Evolutionary conservation across 225 moss, liverwort and hornwort species (phyloP), one percentile per base, ranked within the genome.

Genomic region (Bryum argenteum): DNA sequence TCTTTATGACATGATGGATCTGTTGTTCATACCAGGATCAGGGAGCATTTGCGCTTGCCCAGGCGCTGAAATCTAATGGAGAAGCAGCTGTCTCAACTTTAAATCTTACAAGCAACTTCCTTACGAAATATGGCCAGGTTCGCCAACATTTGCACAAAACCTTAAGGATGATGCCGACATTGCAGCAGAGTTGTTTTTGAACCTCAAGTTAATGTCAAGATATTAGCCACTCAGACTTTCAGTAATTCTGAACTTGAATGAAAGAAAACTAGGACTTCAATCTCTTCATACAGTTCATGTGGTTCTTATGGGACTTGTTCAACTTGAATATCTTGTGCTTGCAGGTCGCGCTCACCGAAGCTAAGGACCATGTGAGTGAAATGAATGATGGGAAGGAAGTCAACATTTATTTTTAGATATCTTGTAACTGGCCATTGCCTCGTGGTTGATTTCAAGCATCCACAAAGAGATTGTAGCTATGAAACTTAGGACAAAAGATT

Each of bases 381-480:
- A 97, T 97, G 97, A 97, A 97, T 68, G 92, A 93, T 42, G 97
- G 94, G 52, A 97, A 91, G 78, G 92, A 92, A 88, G 94, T 94
- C 13, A 97, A 92, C 47, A 97, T 97, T 48, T 97, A 94, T 61
- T 97, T 94, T 69, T 97, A 87, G 75, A 52, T 37, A 44, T 15
- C 10, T 20, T 54, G 47, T 59, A 54, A 69, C 11, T 67, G 41
- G 24, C 50, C 42, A 63, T 67, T 58, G 22, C 58, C 58, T 58
- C 18, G 57, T 67, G 76, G 62, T 68, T 76, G 67, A 67, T 80
- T 76, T n/a, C 33, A 63, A 51, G 62, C 57, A 75, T 56, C 67
- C 68, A 72, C 76, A 75, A 57, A 51, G 63, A 69, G 69, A 53
- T 73, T 59, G 81, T 73, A 81, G 69, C 58, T 72, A 62, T 67